phyloP scores from a whole-genome alignment of 2,329 filamentous ascomycete species.

The Fusarium aywerte region DNA sequence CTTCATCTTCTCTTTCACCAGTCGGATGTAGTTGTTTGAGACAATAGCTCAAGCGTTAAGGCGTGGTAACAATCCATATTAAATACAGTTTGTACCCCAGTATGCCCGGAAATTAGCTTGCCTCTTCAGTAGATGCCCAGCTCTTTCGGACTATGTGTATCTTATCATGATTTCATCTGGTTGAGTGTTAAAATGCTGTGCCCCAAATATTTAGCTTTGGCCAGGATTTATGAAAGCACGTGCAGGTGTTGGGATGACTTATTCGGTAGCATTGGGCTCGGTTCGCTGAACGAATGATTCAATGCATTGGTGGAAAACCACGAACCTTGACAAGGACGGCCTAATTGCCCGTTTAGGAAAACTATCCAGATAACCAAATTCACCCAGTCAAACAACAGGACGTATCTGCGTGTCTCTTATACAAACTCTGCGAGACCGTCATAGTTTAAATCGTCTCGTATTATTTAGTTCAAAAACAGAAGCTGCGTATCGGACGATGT shows the following conservation, averaged over 20 bases:
- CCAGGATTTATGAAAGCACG: constrained; percentile 8
- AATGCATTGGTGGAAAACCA: constrained; percentile 20
- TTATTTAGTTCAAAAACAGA: not conserved
- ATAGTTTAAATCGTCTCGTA: not conserved
- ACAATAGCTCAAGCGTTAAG: too few species aligned
- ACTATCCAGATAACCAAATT: not conserved
- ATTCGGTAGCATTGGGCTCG: constrained; percentile 19
- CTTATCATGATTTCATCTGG: not conserved
- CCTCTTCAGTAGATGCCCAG: constrained; percentile 5
- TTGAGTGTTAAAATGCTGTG: not conserved
- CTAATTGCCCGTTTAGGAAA: constrained; percentile 12
- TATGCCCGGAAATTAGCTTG: constrained; percentile 15
- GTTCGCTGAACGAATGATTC: not conserved
- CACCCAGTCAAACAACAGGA: constrained; percentile 9
- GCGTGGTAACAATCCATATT: not conserved
- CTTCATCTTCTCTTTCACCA: not conserved
- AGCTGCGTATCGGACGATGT: constrained; percentile 10
- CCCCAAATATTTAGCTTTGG: not conserved
- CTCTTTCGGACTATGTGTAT: not conserved
- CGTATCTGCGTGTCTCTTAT: not conserved
- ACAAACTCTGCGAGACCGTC: not conserved
- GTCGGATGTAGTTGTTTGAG: not conserved
- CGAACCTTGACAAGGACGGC: constrained; percentile 20
- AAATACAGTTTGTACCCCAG: constrained; percentile 2
- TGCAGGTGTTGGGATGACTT: constrained; percentile 10